phyloP scores from a whole-genome alignment of 2,329 filamentous ascomycete genomes.

The Orbilia quercus region DNA sequence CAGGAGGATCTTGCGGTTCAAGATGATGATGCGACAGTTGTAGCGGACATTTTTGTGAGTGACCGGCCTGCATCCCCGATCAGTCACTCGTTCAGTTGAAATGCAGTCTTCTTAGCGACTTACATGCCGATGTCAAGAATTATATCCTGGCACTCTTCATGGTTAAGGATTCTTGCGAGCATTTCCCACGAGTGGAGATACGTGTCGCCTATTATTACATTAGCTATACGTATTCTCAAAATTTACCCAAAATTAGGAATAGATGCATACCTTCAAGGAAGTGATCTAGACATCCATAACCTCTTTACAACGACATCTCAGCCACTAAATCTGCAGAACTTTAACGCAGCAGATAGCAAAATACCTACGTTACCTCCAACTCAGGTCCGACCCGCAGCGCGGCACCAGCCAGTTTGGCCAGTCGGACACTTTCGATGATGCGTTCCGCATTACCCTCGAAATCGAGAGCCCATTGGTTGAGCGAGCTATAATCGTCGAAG shows the following conservation, averaged over 20 bases:
- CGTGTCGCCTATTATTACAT: slow-evolving; percentile 64
- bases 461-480: slow-evolving; percentile 70
- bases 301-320: slow-evolving; percentile 66
- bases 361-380: slow-evolving; percentile 65
- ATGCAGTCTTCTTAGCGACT: slow-evolving; percentile 3
- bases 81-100: background rate
- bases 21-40: slow-evolving; percentile 74
- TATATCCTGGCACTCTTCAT: slow-evolving; percentile 73
- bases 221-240: background rate
- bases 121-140: slow-evolving; percentile 72
- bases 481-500: slow-evolving; percentile 39
- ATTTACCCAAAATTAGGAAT: slow-evolving; percentile 60
- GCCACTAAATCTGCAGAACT: slow-evolving; percentile 55
- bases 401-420: slow-evolving; percentile 72
- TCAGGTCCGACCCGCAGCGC: slow-evolving; percentile 72
- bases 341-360: background rate
- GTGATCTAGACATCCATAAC: slow-evolving; percentile 76
- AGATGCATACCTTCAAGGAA: slow-evolving; percentile 67
- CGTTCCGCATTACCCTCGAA: slow-evolving; percentile 73
- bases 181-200: slow-evolving; percentile 73
- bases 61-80: slow-evolving; percentile 65
- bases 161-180: slow-evolving; percentile 71
- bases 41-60: slow-evolving; percentile 72
- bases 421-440: slow-evolving; percentile 72
- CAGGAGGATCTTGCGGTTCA: slow-evolving; percentile 75